These are phyloP conservation scores for Auriculariales sp. DNA, from an alignment of 768 basidiomycete genomes.

Conservation along the genomic window DNA sequence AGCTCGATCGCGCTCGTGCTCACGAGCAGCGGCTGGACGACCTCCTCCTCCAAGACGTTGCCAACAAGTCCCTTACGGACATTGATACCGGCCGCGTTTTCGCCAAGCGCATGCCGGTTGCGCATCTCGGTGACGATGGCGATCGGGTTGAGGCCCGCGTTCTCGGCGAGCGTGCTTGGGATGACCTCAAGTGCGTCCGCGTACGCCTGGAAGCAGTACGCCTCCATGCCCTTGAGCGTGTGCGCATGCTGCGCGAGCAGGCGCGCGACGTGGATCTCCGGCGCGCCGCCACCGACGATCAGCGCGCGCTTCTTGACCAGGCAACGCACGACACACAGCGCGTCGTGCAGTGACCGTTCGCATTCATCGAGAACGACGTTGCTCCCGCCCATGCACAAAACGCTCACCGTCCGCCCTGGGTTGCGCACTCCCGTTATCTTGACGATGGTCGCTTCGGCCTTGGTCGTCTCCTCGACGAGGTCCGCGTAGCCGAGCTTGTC, in stretches of 20 bases:
- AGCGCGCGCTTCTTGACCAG: constrained; percentile 95
- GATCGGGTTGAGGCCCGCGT: constrained; percentile 95
- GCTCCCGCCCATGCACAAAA: constrained; percentile 91
- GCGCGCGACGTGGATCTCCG: constrained; percentile 94
- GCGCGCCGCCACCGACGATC: constrained; percentile 92
- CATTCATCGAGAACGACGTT: constrained; percentile 89
- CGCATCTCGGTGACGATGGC: constrained; percentile 95
- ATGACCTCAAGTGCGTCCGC: constrained; percentile 97
- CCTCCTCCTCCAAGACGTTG: constrained; percentile 94
- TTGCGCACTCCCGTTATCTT: constrained; percentile 92
- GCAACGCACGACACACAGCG: constrained; percentile 96
- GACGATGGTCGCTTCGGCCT: constrained; percentile 79
- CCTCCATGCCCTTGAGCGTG: constrained; percentile 93
- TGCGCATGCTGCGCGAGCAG: constrained; percentile 82
- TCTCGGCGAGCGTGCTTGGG: constrained; percentile 93
- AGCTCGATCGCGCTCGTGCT: constrained; percentile 92
- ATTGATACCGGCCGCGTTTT: constrained; percentile 92
- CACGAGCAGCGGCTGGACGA: constrained; percentile 89
- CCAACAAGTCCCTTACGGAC: constrained; percentile 97
- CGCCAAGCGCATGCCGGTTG: constrained; percentile 92
- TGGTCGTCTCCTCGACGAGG: constrained; percentile 76
- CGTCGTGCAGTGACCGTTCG: constrained; percentile 95
- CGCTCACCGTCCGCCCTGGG: constrained; percentile 84
- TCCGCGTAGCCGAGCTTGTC: constrained; percentile 97
- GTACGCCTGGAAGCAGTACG: constrained; percentile 97